These are phyloP conservation scores for Globisporangium sylvaticum DNA, from an alignment of 352 stramenopile genomes.

Conservation along the genomic window DNA sequence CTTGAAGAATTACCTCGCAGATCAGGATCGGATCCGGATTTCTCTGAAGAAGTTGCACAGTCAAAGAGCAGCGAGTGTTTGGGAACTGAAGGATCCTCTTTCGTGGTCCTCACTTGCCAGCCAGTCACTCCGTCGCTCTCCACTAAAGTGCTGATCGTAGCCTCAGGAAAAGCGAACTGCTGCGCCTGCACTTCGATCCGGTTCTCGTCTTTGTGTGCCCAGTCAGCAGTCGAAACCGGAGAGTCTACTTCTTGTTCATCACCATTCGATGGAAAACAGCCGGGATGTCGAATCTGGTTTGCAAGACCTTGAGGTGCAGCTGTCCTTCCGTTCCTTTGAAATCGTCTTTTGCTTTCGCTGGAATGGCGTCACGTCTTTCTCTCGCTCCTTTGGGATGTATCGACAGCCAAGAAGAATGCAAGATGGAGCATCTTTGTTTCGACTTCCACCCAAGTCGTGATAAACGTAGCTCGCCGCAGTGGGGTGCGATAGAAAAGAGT, in stretches of 20 bases:
- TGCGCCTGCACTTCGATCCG: neutral
- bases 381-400: constrained; percentile 28
- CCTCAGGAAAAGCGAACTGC: neutral
- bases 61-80: constrained; percentile 11
- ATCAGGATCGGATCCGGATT: constrained; percentile 13
- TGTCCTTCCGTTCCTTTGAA: constrained; percentile 15
- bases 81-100: neutral
- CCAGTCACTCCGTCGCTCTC: constrained; percentile 11
- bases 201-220: constrained; percentile 5
- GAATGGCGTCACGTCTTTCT: constrained; percentile 12
- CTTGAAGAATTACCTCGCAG: constrained; percentile 21
- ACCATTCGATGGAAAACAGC: constrained; percentile 17
- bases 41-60: neutral
- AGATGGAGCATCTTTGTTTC: constrained; percentile 7
- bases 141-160: neutral
- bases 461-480: constrained; percentile 28
- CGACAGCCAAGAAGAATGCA: constrained; percentile 37
- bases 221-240: constrained; percentile 14
- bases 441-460: constrained; percentile 18
- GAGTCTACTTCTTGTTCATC: constrained; percentile 14
- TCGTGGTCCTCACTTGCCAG: constrained; percentile 1
- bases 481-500: constrained; percentile 29
- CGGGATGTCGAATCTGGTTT: constrained; percentile 19
- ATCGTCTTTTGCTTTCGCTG: constrained; percentile 7
- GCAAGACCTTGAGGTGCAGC: constrained; percentile 31